These are phyloP conservation scores for Trypanosoma avium DNA, from an alignment of 208 protist genomes.

Conservation along the genomic window DNA sequence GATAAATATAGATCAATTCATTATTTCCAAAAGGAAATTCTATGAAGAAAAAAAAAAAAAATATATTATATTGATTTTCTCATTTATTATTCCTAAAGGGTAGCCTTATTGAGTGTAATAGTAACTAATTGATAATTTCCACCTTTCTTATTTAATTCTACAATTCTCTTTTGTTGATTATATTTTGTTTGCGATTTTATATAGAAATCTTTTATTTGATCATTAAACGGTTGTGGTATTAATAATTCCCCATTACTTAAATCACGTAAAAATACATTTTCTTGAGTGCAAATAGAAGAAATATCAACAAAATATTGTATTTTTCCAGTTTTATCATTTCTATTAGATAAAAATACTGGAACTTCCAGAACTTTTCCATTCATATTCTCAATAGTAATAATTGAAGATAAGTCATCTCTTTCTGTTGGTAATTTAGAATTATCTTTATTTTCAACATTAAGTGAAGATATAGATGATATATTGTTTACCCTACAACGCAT, in stretches of 20 bases:
- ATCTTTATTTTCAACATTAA: neutral
- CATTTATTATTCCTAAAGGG: neutral
- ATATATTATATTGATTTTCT: neutral
- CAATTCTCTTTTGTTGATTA: constrained; percentile 5
- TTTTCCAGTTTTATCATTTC: neutral
- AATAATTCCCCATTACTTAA: constrained; percentile 24
- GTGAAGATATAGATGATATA: constrained; percentile 3
- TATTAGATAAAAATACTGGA: constrained; percentile 5
- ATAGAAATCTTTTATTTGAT: too few relatives aligned
- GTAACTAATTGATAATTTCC: constrained; percentile 18
- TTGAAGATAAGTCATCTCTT: neutral
- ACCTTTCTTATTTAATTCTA: neutral
- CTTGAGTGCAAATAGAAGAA: constrained; percentile 30
- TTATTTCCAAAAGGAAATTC: too few relatives aligned
- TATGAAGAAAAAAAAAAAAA: neutral
- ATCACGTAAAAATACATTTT: constrained; percentile 30
- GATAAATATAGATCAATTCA: too few relatives aligned
- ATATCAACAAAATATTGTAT: constrained; percentile 34
- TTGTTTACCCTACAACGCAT: constrained; percentile 9
- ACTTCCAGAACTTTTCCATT: constrained; percentile 1
- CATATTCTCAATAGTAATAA: constrained; percentile 13
- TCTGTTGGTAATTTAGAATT: neutral
- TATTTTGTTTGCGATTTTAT: neutral
- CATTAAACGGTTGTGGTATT: constrained; percentile 7
- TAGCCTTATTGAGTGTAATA: constrained; percentile 6